Evolutionary conservation across 306 rosid genomes (phyloP), one percentile per base, ranked within the genome.

Genomic region (Cicer judaicum): DNA sequence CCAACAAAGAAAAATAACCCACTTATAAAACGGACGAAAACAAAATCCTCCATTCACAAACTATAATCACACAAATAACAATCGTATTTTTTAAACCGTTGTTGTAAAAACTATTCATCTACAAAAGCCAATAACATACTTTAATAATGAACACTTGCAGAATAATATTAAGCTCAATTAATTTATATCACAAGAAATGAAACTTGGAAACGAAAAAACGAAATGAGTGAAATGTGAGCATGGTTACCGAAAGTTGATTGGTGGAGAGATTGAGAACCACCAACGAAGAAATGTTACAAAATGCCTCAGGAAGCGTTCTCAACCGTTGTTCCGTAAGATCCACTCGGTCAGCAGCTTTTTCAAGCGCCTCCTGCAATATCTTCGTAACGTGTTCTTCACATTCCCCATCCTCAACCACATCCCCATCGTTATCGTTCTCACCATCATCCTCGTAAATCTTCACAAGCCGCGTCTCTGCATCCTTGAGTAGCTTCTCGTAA

Each of bases 401-500:
- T 53, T 83, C 85, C 50, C 80, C 75, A 48, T 85, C 88, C 29
- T 80, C 84, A 3, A 2, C 41, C 24, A 14, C 70, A 9, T 74
- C 88, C 2, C 67, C 70, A 1, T 52, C 62, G 6, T 24, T 64
- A 1, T 9, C 70, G 0, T 29, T 29, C 5, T 48, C 63, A 1
- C 68, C 70, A 78, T 34, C 78, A 62, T 80, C 70, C 64, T 84
- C 84, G 66, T 94, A 94, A 83, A 94, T 92, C 86, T 89, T 89
- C 70, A 47, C 88, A 16, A 94, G 72, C 66, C 92, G 59, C 66
- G 81, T 84, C 86, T 94, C 99, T 0, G 97, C 98, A 11, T 92
- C 92, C 83, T 76, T 89, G 14, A 94, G 86, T 34, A 94, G 82
- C 81, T 81, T 92, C 76, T 79, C 92, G 78, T 94, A 94, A 4